A percentile compares a stretch with the other conserved stretches of the same genome.
phyloP scores from a whole-genome alignment of 2,329 filamentous ascomycete genomes.

The Ophiocordyceps sinensis region DNA sequence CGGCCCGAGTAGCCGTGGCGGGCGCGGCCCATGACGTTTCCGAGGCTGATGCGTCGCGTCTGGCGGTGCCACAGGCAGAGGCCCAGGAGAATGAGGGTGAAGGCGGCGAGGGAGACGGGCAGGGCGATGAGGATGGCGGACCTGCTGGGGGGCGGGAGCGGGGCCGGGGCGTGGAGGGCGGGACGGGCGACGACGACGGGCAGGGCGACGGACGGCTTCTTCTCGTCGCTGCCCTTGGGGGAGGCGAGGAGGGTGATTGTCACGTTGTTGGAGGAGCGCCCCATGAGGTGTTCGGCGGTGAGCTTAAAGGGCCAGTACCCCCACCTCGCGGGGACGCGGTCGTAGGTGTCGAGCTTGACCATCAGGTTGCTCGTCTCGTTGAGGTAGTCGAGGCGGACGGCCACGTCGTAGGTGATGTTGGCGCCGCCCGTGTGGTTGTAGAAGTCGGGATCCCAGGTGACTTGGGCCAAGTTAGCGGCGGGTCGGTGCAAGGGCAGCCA shows the following conservation, averaged over 20 bases:
- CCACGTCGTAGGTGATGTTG: constrained; percentile 17
- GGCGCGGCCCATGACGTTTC: constrained; percentile 34
- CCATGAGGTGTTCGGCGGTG: constrained; percentile 20
- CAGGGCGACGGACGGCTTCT: constrained; percentile 26
- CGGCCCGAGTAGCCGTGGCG: constrained; percentile 29
- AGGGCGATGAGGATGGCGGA: constrained; percentile 37
- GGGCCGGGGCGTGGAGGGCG: constrained; percentile 21
- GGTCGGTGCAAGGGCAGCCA: neutral
- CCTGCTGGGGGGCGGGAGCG: constrained; percentile 17
- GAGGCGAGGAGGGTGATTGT: constrained; percentile 29
- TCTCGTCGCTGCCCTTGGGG: constrained; percentile 16
- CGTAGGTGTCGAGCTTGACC: constrained; percentile 19
- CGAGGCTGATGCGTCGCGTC: constrained; percentile 33
- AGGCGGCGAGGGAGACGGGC: constrained; percentile 32
- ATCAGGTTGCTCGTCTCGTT: constrained; percentile 22
- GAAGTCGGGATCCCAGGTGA: constrained; percentile 41
- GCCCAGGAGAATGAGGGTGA: constrained; percentile 35
- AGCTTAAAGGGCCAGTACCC: constrained; percentile 35
- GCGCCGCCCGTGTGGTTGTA: constrained; percentile 27
- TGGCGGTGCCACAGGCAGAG: constrained; percentile 41
- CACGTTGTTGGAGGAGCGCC: constrained; percentile 28
- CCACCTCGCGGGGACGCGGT: constrained; percentile 22
- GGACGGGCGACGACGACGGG: constrained; percentile 20
- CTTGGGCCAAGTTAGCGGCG: constrained; percentile 21
- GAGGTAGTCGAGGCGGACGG: constrained; percentile 25